Evolutionary conservation across 768 basidiomycete genomes (phyloP).

Genomic region (Psilocybe azurescens): DNA sequence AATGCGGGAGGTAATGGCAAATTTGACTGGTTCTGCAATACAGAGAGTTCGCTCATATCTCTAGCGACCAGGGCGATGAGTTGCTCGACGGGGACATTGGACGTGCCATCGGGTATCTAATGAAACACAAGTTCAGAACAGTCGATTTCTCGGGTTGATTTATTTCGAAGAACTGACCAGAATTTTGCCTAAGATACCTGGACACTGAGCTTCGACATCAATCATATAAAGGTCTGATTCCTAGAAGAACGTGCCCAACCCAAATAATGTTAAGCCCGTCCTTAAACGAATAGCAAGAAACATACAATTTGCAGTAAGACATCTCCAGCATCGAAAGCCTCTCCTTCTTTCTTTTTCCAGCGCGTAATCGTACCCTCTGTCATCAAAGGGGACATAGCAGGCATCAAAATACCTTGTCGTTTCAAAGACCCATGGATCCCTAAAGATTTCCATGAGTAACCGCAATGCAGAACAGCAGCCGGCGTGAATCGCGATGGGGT

Average conservation of each 20-base stretch:
- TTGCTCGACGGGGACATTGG: constrained; percentile 50
- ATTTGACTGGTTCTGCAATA: constrained; percentile 25
- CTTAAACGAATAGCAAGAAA: constrained; percentile 12
- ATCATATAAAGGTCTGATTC: constrained; percentile 82
- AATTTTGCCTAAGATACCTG: constrained; percentile 87
- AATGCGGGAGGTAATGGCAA: constrained; percentile 31
- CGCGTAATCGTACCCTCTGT: constrained; percentile 80
- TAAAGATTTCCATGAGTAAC: constrained; percentile 14
- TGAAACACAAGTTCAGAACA: not conserved
- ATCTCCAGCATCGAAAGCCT: constrained; percentile 72
- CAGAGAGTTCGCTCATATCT: constrained; percentile 44
- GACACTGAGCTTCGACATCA: constrained; percentile 90
- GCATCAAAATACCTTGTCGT: constrained; percentile 62
- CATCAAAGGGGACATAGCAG: constrained; percentile 91
- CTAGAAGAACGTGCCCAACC: constrained; percentile 34
- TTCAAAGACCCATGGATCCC: constrained; percentile 40
- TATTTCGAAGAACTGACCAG: constrained; percentile 52
- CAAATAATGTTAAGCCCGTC: not conserved
- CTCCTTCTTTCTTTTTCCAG: constrained; percentile 84
- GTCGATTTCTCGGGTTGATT: not conserved
- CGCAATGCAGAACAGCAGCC: not conserved
- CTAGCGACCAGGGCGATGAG: constrained; percentile 79
- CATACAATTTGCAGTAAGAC: constrained; percentile 78
- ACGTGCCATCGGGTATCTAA: constrained; percentile 69
- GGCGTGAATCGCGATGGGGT: not conserved